Conservation (phyloP, 768 basidiomycete species). For the Trametes maxima region DNA sequence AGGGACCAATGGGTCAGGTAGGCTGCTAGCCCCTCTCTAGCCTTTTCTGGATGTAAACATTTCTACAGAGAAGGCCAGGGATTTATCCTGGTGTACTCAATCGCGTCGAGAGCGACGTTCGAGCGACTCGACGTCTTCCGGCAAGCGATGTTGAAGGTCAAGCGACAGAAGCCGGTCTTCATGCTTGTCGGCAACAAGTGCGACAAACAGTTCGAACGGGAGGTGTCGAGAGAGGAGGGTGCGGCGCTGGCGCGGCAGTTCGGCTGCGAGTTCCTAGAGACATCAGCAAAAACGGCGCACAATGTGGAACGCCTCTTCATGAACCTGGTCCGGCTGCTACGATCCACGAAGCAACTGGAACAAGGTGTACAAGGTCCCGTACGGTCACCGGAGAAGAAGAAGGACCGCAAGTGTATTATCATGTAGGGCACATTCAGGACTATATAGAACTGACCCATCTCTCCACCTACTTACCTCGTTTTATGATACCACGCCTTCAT, state of each 20-base stretch:
- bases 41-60: conserved; percentile 12
- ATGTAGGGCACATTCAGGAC: conserved; percentile 75
- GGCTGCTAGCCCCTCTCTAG: conserved; percentile 35
- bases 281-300: conserved; percentile 92
- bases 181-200: conserved; percentile 97
- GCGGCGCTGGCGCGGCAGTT: conserved; percentile 76
- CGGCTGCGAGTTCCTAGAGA: conserved; percentile 94
- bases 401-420: conserved; percentile 69
- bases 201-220: conserved; percentile 89
- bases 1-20: conserved; percentile 98
- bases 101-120: conserved; percentile 91
- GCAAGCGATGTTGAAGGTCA: conserved; percentile 87
- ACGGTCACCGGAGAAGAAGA: conserved; percentile 41
- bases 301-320: conserved; percentile 93
- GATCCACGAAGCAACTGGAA: conserved; percentile 61
- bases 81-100: conserved; percentile 97
- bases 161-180: conserved; percentile 82
- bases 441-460: conserved; percentile 62
- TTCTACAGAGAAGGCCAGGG: conserved; percentile 86
- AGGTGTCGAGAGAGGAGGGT: conserved; percentile 91
- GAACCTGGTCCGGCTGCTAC: conserved; percentile 80
- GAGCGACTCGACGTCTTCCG: conserved; percentile 89
- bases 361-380: conserved; percentile 40
- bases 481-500: conserved; percentile 76
- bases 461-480: conserved; percentile 60